phyloP scores from a whole-genome alignment of 1,284 basidiomycete genomes.

The Hypsizygus ulmarius region DNA sequence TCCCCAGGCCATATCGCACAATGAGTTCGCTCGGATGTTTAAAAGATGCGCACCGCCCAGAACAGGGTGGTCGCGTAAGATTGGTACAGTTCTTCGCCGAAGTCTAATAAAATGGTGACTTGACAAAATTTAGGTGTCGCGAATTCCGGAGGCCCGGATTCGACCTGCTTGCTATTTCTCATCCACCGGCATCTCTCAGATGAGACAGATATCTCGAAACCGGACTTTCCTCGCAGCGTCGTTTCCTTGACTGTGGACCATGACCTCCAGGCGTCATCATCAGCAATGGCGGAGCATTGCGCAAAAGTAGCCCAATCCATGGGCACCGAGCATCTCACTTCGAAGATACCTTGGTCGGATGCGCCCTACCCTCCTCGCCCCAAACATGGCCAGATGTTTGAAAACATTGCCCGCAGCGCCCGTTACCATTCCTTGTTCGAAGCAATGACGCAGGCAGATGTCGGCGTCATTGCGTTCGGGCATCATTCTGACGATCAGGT shows the following conservation, averaged over 20 bases:
- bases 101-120: slow-evolving; percentile 1
- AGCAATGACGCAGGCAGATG: slow-evolving; percentile 39
- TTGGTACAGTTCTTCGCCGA: slow-evolving; percentile 33
- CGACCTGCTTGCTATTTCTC: slow-evolving; percentile 70
- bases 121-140: slow-evolving; percentile 52
- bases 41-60: slow-evolving; percentile 34
- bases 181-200: slow-evolving; percentile 42
- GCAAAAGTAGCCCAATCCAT: slow-evolving; percentile 40
- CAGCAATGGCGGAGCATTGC: slow-evolving; percentile 51
- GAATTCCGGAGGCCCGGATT: slow-evolving; percentile 79
- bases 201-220: slow-evolving; percentile 2
- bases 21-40: slow-evolving; percentile 46
- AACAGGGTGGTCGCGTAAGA: slow-evolving; percentile 37
- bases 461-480: slow-evolving; percentile 54
- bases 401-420: slow-evolving; percentile 54
- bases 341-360: slow-evolving; percentile 55
- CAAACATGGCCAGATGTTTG: slow-evolving; percentile 40
- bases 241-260: slow-evolving; percentile 71
- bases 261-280: slow-evolving; percentile 54
- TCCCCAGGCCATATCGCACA: slow-evolving; percentile 32
- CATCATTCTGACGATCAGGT: slow-evolving; percentile 81
- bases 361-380: slow-evolving; percentile 45
- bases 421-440: slow-evolving; percentile 56
- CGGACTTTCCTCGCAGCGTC: slow-evolving; percentile 29
- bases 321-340: slow-evolving; percentile 44